These are phyloP conservation scores for Erythrophleum ivorense DNA, from an alignment of 331 rosid genomes.

Conservation along the genomic window DNA sequence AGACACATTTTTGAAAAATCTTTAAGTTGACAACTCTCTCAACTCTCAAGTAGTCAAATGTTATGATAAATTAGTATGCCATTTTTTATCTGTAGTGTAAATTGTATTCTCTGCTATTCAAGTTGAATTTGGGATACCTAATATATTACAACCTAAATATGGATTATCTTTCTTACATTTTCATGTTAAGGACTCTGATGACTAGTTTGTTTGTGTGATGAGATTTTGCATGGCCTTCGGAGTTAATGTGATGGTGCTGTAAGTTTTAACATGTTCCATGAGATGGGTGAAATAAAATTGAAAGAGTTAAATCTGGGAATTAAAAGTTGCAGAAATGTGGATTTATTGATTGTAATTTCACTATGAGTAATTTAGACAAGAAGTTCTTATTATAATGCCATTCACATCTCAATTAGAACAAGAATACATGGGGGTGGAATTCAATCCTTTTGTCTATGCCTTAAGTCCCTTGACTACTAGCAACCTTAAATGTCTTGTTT, in stretches of 20 bases:
- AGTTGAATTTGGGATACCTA: constrained; percentile 27
- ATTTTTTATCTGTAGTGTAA: not conserved
- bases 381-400: not conserved
- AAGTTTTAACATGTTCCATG: not conserved
- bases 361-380: not conserved
- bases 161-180: not conserved
- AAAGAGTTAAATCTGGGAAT: not conserved
- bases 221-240: not conserved
- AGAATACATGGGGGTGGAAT: not conserved
- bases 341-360: not conserved
- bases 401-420: not conserved
- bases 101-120: constrained; percentile 5
- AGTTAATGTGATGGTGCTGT: not conserved
- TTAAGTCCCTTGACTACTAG: not conserved
- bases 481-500: not conserved
- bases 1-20: not conserved
- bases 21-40: not conserved
- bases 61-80: constrained; percentile 23
- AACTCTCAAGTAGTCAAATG: constrained; percentile 17
- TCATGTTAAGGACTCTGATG: not conserved
- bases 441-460: not conserved
- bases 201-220: not conserved
- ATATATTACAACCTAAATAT: not conserved
- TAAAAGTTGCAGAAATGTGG: not conserved
- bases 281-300: not conserved